A percentile compares a stretch with the other conserved stretches of the same genome.
phyloP scores from a whole-genome alignment of 352 stramenopile species.

The Phytophthora constricta region DNA sequence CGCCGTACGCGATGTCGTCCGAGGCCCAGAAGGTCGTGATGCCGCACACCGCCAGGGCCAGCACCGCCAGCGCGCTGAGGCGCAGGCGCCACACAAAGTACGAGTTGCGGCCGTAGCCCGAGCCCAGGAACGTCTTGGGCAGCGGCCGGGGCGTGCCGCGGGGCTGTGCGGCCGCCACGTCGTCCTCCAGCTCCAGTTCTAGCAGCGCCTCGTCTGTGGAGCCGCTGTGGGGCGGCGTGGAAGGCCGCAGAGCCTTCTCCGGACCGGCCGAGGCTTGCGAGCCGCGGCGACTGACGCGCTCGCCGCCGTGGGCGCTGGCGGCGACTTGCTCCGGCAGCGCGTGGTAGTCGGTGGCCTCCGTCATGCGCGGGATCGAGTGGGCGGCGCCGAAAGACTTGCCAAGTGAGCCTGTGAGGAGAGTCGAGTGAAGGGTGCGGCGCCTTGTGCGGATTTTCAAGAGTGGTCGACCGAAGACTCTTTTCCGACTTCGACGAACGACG shows the following conservation, averaged over 20 bases:
- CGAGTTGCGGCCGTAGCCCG: slow-evolving; percentile 73
- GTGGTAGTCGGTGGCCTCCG: slow-evolving; percentile 39
- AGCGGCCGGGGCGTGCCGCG: slow-evolving; percentile 49
- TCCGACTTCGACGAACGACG: too few species aligned
- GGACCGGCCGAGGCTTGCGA: slow-evolving; percentile 8
- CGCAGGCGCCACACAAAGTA: slow-evolving; percentile 80
- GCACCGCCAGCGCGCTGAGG: slow-evolving; percentile 52
- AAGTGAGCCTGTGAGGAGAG: not conserved
- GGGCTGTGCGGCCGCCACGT: slow-evolving; percentile 12
- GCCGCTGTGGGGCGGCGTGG: slow-evolving; percentile 28
- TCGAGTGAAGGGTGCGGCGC: too few species aligned
- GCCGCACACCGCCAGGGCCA: slow-evolving; percentile 44
- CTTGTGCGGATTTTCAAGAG: too few species aligned
- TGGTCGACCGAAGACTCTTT: too few species aligned
- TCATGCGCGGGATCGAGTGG: slow-evolving; percentile 28
- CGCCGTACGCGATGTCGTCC: slow-evolving; percentile 46
- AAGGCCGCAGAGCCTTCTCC: slow-evolving; percentile 20
- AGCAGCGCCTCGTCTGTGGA: slow-evolving; percentile 29
- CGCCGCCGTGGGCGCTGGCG: slow-evolving; percentile 30
- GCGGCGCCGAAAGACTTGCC: not conserved
- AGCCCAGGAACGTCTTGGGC: slow-evolving; percentile 49
- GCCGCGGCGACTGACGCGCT: slow-evolving; percentile 30
- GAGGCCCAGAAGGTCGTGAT: slow-evolving; percentile 58
- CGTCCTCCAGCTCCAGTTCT: slow-evolving; percentile 28
- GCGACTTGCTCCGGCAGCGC: slow-evolving; percentile 29